A percentile compares a stretch with the other conserved stretches of the same genome.
Evolutionary conservation across 2,329 filamentous ascomycete species (phyloP).

Genomic region (Cercospora janseana): DNA sequence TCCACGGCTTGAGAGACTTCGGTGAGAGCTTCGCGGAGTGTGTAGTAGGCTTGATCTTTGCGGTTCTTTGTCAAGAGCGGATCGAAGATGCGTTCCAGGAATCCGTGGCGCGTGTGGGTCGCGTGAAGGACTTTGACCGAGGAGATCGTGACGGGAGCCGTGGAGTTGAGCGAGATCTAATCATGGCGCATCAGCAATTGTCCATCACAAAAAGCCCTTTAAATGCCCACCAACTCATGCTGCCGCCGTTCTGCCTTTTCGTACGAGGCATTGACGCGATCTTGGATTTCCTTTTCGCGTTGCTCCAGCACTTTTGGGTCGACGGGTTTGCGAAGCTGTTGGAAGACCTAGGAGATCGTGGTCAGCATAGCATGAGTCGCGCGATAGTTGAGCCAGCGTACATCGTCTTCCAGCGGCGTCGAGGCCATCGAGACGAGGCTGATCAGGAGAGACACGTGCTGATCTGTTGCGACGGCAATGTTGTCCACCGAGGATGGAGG

Average conservation of each 20-base stretch:
- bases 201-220: too few species aligned
- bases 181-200: background rate
- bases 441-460: background rate
- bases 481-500: background rate
- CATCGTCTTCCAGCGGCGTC: conserved; percentile 11
- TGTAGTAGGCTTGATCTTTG: conserved; percentile 55
- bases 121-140: conserved; percentile 82
- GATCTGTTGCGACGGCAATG: background rate
- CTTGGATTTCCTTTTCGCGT: conserved; percentile 60
- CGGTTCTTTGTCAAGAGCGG: conserved; percentile 69
- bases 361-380: too few species aligned
- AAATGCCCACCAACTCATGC: conserved; percentile 59
- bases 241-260: conserved; percentile 63
- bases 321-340: conserved; percentile 56
- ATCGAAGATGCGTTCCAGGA: conserved; percentile 77
- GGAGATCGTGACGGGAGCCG: conserved; percentile 82
- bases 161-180: conserved; percentile 76
- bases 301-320: conserved; percentile 60
- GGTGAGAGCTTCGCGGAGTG: conserved; percentile 72
- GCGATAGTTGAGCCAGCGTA: too few species aligned
- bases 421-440: conserved; percentile 12
- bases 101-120: conserved; percentile 74
- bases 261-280: conserved; percentile 57
- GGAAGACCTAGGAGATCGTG: conserved; percentile 65
- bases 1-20: conserved; percentile 68